Conservation (phyloP, 768 basidiomycete species). For the Clathrus columnatus region DNA sequence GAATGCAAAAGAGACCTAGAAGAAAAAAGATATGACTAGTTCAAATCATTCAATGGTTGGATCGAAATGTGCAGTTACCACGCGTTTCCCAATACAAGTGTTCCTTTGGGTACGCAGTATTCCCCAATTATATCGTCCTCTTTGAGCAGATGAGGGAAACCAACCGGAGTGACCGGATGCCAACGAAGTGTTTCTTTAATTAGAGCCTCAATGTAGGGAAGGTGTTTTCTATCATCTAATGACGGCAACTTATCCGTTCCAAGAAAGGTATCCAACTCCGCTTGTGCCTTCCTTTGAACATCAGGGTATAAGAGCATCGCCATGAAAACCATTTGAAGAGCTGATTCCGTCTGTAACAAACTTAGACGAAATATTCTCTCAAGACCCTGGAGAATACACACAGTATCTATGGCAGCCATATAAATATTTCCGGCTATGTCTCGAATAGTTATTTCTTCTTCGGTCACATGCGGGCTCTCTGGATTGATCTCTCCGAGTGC, state of each 20-base stretch:
- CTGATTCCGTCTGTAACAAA: conserved; percentile 6
- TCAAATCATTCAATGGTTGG: neutral
- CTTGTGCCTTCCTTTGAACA: conserved; percentile 11
- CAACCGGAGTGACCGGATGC: conserved; percentile 10
- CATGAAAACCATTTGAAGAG: conserved; percentile 8
- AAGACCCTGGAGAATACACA: neutral
- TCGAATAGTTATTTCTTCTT: conserved; percentile 7
- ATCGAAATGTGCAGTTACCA: conserved; percentile 11
- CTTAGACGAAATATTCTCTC: neutral
- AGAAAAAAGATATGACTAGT: neutral
- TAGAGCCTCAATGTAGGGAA: conserved; percentile 15
- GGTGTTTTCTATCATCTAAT: neutral
- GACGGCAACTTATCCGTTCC: conserved; percentile 10
- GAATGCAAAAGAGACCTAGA: neutral
- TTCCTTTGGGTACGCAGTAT: conserved; percentile 11
- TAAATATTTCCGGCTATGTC: conserved; percentile 1
- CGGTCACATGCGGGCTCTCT: neutral
- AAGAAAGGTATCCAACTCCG: conserved; percentile 12
- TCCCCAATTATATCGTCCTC: neutral
- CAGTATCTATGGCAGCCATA: conserved; percentile 8
- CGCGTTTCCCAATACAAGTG: conserved; percentile 12
- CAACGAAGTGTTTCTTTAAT: conserved; percentile 12
- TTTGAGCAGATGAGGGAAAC: neutral
- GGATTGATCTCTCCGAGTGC: neutral
- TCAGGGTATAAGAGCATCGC: conserved; percentile 12